Percentiles rank a stretch among this genome's conserved stretches.
phyloP scores from a whole-genome alignment of 2,329 filamentous ascomycete species.

The Fusarium oligoseptatum region DNA sequence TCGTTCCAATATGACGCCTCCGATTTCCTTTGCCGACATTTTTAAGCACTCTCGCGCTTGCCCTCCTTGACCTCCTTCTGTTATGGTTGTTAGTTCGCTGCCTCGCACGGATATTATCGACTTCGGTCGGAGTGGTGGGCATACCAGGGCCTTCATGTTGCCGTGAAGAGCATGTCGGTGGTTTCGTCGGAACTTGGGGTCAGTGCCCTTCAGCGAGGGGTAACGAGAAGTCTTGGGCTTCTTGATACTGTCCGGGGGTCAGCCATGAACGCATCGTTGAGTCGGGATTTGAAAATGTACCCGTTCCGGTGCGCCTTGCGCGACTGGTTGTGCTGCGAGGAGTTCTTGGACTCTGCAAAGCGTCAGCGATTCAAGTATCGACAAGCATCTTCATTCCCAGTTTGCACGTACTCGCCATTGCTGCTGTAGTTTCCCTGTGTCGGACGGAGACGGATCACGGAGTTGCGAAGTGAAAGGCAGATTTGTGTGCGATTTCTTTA shows the following conservation, averaged over 20 bases:
- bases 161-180: constrained; percentile 99
- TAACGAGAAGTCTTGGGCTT: constrained; percentile 99
- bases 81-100: constrained; percentile 52
- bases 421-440: constrained; percentile 51
- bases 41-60: constrained; percentile 88
- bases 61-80: constrained; percentile 99
- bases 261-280: constrained; percentile 17
- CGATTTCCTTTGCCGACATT: constrained; percentile 44
- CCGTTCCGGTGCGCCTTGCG: constrained; percentile 99
- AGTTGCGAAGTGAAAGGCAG: constrained; percentile 45
- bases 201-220: constrained; percentile 97
- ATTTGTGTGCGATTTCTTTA: constrained; percentile 48
- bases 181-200: constrained; percentile 99
- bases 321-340: constrained; percentile 98
- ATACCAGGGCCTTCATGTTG: constrained; percentile 96
- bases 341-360: constrained; percentile 96
- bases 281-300: constrained; percentile 67
- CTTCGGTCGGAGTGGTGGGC: constrained; percentile 49
- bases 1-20: constrained; percentile 43
- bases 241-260: constrained; percentile 84
- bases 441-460: constrained; percentile 46
- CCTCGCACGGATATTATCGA: neutral
- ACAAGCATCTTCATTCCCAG: neutral
- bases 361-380: constrained; percentile 33
- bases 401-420: constrained; percentile 57